Conservation (phyloP, 441 rosid species). For the Sinapis alba region DNA sequence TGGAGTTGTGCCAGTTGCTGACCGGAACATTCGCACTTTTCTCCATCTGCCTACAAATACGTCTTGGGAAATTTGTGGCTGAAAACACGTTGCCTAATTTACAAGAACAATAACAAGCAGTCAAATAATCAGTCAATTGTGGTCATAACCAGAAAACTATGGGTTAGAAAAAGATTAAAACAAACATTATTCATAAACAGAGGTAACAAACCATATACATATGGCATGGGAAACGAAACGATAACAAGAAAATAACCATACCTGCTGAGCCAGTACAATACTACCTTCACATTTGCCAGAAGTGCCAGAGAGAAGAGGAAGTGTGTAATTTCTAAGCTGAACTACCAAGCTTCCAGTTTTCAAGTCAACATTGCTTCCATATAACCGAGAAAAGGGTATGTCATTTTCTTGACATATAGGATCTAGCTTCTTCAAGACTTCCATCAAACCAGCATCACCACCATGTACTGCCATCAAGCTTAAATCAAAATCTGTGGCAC, state of each 20-base stretch:
- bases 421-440: constrained; percentile 85
- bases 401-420: constrained; percentile 69
- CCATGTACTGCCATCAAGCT: constrained; percentile 81
- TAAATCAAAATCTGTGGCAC: constrained; percentile 90
- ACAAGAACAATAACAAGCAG: constrained; percentile 37
- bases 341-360: constrained; percentile 61
- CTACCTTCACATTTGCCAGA: constrained; percentile 93
- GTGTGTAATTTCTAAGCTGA: constrained; percentile 81
- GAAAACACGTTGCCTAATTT: constrained; percentile 92
- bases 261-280: constrained; percentile 98
- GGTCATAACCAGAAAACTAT: constrained; percentile 15
- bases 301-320: constrained; percentile 85
- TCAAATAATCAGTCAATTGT: constrained; percentile 10
- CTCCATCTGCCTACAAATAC: constrained; percentile 98
- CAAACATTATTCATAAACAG: constrained; percentile 11
- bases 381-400: constrained; percentile 93
- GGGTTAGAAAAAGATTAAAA: not conserved
- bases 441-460: constrained; percentile 93
- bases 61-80: constrained; percentile 93
- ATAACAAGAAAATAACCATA: constrained; percentile 34
- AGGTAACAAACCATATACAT: not conserved
- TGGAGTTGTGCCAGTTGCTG: constrained; percentile 98
- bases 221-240: constrained; percentile 8
- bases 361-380: constrained; percentile 79
- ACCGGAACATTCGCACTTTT: constrained; percentile 91